Evolutionary conservation across 495 filamentous ascomycete species (phyloP), one percentile per base, ranked within the genome.

Genomic region (Penicillium lagena): DNA sequence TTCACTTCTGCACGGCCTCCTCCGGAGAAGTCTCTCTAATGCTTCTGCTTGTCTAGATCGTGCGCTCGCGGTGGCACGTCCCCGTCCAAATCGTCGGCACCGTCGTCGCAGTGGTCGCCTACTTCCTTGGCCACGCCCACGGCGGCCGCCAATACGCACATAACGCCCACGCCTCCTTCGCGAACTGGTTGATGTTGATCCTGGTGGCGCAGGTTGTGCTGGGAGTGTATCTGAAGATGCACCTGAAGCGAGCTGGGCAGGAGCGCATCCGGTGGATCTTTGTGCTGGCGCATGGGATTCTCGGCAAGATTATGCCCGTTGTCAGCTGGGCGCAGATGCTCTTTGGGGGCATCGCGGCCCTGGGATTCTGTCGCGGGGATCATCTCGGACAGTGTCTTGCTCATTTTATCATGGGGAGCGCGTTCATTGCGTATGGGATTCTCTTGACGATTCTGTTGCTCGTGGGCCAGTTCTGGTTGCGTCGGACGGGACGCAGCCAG

Each of bases 371-470:
- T 61, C 83, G 84, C 41, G 90, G 73, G 17, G 93, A 97, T 40
- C 93, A 97, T 60, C 55, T 89, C 12, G 90, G 91, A 7, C 94
- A 98, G 68, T 98, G 93, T 67, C 67, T 88, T 27, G 94, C 93
- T 29, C 93, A 98, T 64, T 97, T 97, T 59, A 97, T 97, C 59
- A 97, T 98, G 94, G 93, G 93, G 13, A 86, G 84, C 46, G 90
- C 91, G 2, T 97, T 98, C 63, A 95, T 98, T 50, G 93, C 76
- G 37, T 97, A 97, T 57, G 93, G 88, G 12, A 86, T 96, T 39
- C 57, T 91, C 39, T 73, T 98, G 50, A 90, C 87, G 2, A 85
- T 96, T 36, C 68, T 97, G 11, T 75, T 97, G 28, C 73, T 96
- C 9, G 86, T 90, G 30, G 93, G 93, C 12, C 94, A 96, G 67